Evolutionary conservation across 805 yeast species (phyloP), one percentile per base, ranked within the genome.

Genomic region (Helenozyma baotianmanensis): DNA sequence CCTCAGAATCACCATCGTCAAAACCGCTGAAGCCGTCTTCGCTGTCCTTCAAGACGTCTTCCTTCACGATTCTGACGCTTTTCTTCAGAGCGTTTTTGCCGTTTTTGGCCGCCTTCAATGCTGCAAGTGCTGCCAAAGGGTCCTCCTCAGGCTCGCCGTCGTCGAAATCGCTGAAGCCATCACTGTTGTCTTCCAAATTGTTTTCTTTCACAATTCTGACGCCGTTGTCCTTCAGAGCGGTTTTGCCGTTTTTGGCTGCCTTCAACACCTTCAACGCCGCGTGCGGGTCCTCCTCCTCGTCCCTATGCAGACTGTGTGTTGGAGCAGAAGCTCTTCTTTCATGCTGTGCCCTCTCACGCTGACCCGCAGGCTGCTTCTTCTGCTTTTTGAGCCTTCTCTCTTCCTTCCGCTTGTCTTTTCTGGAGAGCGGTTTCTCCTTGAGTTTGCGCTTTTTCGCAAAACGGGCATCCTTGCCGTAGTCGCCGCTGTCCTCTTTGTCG

Each of bases 401-500:
- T 40, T 61, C 58, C 39, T 64, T 57, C 39, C 64, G 44, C 39
- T 48, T 51, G 23, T 62, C 63, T 57, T 55, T 66, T 47, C 59
- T 54, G 31, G 53, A 54, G 34, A 42, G 43, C 29, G 35, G 30
- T 5, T 51, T 48, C 11, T 30, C 40, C 38, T 47, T 35, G 35
- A 48, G 40, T 48, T 53, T 46, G 42, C 60, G 34, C 38, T 54
- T 55, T 36, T 48, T 45, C 14, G 40, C 35, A 42, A 43, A 41
- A 33, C 60, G 36, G 11, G 33, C 24, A 23, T 60, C 65, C 38
- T 67, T 70, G 23, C 64, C 60, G 25, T 61, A 63, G 19, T 63
- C 73, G 14, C 74, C 73, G 15, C 49, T 54, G n/a, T 60, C 68
- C 52, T 72, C 61, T 9, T 48, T 56, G 13, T 50, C 52, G 23